These are phyloP conservation scores for Lepidium aucheri DNA, from an alignment of 345 rosid species.

Conservation along the genomic window DNA sequence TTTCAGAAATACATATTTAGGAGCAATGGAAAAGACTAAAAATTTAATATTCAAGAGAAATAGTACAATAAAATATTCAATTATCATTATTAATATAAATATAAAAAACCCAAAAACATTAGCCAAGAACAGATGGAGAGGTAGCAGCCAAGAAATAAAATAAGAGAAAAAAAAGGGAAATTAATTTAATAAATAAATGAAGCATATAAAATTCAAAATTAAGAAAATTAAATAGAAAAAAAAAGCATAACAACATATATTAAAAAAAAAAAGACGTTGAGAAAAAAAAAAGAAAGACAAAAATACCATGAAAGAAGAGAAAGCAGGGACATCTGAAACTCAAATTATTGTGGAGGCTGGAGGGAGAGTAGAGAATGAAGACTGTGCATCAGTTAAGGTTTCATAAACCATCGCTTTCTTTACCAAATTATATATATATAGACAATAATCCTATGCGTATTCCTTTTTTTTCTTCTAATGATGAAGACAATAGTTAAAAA, in stretches of 20 bases:
- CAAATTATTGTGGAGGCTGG: not conserved
- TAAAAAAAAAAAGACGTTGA: too few species aligned
- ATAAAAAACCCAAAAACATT: not conserved
- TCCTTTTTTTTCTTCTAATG: not conserved
- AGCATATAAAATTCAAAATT: not conserved
- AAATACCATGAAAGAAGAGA: constrained; percentile 11
- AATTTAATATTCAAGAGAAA: too few species aligned
- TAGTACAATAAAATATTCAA: too few species aligned
- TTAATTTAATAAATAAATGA: not conserved
- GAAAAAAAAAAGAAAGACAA: not conserved
- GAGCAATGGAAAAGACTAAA: not conserved
- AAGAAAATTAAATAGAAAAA: not conserved
- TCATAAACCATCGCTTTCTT: constrained; percentile 8
- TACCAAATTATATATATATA: not conserved
- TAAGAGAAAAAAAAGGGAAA: not conserved
- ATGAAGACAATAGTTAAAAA: not conserved
- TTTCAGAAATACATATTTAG: not conserved
- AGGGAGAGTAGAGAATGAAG: not conserved
- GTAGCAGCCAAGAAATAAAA: not conserved
- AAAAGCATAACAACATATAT: not conserved
- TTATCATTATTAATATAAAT: too few species aligned
- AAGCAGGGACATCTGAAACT: not conserved
- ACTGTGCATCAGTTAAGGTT: not conserved
- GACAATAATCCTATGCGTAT: not conserved
- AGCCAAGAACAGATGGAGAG: not conserved